These are phyloP conservation scores for Citrus mangshanensis DNA, from an alignment of 345 rosid genomes.

Conservation along the genomic window DNA sequence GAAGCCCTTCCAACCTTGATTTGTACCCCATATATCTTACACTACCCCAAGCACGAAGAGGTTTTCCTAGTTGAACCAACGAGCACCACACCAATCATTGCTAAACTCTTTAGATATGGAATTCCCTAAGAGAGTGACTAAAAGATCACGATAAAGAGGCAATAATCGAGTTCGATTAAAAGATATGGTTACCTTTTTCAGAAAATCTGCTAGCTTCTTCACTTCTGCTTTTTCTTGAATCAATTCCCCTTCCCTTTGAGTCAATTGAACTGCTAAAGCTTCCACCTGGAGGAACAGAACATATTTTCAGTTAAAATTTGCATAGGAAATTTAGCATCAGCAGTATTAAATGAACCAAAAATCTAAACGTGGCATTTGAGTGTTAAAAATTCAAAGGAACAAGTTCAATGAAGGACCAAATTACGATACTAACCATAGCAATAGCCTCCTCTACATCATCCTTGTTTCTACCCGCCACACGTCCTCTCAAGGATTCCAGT, in stretches of 20 bases:
- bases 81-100: background rate
- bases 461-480: conserved; percentile 88
- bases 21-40: background rate
- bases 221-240: conserved; percentile 93
- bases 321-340: background rate
- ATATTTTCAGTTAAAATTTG: conserved; percentile 14
- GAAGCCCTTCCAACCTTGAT: background rate
- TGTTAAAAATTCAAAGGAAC: background rate
- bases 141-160: background rate
- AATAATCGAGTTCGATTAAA: background rate
- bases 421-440: conserved; percentile 61
- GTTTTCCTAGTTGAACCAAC: background rate
- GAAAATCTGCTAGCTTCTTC: conserved; percentile 84
- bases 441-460: conserved; percentile 97
- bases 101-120: background rate
- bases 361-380: background rate
- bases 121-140: background rate
- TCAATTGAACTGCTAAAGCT: conserved; percentile 91
- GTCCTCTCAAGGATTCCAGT: conserved; percentile 80
- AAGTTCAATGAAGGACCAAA: background rate
- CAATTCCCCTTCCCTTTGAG: conserved; percentile 95
- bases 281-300: conserved; percentile 66
- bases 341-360: conserved; percentile 8
- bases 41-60: background rate
- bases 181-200: conserved; percentile 64